Evolutionary conservation across 352 stramenopile genomes (phyloP), one percentile per base, ranked within the genome.

Genomic region (Pythium aristosporum): DNA sequence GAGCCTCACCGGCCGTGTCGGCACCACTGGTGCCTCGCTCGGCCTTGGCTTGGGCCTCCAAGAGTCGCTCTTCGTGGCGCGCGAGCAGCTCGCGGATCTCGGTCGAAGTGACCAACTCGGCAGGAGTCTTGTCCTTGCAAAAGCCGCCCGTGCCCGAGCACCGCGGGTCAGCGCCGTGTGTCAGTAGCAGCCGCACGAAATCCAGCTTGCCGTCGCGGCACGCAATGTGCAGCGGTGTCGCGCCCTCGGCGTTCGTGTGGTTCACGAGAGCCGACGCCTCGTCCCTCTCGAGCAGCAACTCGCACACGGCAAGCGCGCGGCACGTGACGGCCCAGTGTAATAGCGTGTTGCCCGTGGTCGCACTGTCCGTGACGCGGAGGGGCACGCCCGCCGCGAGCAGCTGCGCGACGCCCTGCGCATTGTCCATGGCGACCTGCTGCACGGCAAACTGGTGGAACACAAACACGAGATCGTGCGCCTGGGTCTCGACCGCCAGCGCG

Each of bases 401-500:
- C 42, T 81, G 72, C 60, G 64, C 61, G 25, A 96, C 81, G 43
- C 77, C 77, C 1, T 67, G 42, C 2, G 84, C 74, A 65, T 86
- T 70, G 52, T 94, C 82, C 18, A 75, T 75, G 21, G 87, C 87
- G 34, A 96, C 74, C 49, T 96, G 78, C 60, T 96, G 87, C 47
- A 96, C 85, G n/a, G 85, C 67, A 65, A 93, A 96, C 69, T 96
- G 87, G 58, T 91, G 82, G 59, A 96, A 96, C 25, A 93, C 85
- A 54, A 87, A 76, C 30, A 96, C 52, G 23, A 93, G 67, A 37
- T 92, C 81, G 36, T 73, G 58, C 28, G 76, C 75, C 46, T 85
- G 72, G 23, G 87, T 65, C 47, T 86, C 65, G 63, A 88, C 66
- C 15, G 87, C 85, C 28, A 96, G 54, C 47, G 70, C 69, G 63